Base-by-base conservation (phyloP, 176 grass and related monocot genomes). In the Eleusine coracana region DNA sequence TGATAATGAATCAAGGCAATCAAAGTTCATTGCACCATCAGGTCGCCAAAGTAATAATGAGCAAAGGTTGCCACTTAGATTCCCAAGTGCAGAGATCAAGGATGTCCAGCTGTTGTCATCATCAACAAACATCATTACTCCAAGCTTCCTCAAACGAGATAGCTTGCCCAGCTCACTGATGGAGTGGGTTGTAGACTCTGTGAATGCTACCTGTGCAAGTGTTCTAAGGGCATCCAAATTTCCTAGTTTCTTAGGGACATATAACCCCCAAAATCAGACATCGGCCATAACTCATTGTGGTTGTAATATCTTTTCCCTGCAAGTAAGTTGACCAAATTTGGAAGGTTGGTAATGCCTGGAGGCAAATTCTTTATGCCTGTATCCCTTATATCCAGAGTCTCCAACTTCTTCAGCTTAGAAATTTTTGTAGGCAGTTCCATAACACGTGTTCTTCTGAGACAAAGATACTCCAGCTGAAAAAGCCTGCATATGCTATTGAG, bases 81-180 rank as follows among this genome's bases (percentile, higher is more conserved):
- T 62, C 52, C 6, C 69, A 80, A 84, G 50, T 21, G 40, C 69
- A 79, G 40, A 25, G 6, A 80, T 40, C 50, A 88, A 84, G 52
- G 82, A 84, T 68, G 18, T 15, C 82, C 87, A 84, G 6, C 37
- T 70, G 8, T 13, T 80, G 62, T 89, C 70, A 61, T 89, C 87
- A 14, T 89, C 76, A 75, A 84, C 63, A 75, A 88, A 84, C 76
- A 88, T 88, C 87, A 84, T 75, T 54, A 84, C 76, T 1, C 76
- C 82, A 69, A 88, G 70, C 71, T 84, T 88, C 41, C 23, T 80
- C 82, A 88, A 84, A 25, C 9, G 62, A 17, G 76, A 70, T 18
- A 88, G 18, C 2, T 84, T 88, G 0, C 75, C 70, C 23, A 88
- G 23, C 23, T 88, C 87, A 61, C 0, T 18, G 4, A 88, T 75